Evolutionary conservation across 306 rosid genomes (phyloP).

Genomic region (Prunus mongolica): DNA sequence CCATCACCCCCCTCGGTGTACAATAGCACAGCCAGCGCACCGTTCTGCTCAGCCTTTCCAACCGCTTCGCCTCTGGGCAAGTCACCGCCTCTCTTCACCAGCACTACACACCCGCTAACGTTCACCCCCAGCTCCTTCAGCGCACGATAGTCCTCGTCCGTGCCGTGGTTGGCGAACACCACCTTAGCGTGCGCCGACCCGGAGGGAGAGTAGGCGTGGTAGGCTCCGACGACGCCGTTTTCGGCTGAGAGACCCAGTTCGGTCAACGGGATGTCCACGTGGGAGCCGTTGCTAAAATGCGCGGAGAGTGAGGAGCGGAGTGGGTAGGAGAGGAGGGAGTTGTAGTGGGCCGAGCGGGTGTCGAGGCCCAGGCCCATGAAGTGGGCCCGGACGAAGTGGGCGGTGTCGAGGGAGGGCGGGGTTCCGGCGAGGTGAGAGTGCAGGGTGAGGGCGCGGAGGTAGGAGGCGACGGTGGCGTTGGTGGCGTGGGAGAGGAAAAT

Average conservation of each 20-base stretch:
- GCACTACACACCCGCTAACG: constrained; percentile 67
- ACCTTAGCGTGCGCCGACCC: constrained; percentile 51
- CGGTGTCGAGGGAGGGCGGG: constrained; percentile 38
- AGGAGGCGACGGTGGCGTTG: constrained; percentile 61
- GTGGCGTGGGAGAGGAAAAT: constrained; percentile 60
- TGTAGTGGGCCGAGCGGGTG: constrained; percentile 46
- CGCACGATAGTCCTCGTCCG: constrained; percentile 57
- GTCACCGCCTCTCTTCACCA: constrained; percentile 54
- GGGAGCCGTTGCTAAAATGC: constrained; percentile 45
- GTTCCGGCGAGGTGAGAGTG: constrained; percentile 98
- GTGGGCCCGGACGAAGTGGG: constrained; percentile 42
- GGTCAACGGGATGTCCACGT: constrained; percentile 24
- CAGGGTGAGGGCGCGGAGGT: constrained; percentile 71
- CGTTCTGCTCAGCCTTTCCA: constrained; percentile 63
- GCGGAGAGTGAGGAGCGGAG: constrained; percentile 51
- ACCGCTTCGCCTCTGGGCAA: constrained; percentile 56
- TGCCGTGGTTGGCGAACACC: constrained; percentile 74
- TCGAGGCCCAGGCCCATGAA: constrained; percentile 44
- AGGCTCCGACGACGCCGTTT: constrained; percentile 47
- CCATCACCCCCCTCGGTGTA: constrained; percentile 38
- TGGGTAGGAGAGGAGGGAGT: constrained; percentile 72
- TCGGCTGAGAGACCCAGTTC: constrained; percentile 19
- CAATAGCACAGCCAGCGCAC: constrained; percentile 66
- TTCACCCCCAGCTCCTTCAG: constrained; percentile 44
- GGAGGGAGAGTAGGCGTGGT: constrained; percentile 94